phyloP scores from a whole-genome alignment of 495 filamentous ascomycete genomes.

The Annulohypoxylon maeteangense region DNA sequence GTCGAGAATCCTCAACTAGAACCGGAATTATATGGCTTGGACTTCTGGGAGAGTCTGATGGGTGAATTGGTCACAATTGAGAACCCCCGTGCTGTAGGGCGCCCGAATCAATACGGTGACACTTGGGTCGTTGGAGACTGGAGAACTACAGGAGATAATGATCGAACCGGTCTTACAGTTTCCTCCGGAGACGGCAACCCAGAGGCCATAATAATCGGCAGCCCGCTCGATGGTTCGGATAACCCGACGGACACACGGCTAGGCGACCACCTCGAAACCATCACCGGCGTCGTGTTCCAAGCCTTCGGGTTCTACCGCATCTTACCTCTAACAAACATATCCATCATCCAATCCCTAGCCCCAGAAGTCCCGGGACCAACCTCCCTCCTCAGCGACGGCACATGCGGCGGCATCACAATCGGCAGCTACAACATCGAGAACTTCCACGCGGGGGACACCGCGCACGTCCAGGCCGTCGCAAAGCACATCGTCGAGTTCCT shows the following conservation, averaged over 20 bases:
- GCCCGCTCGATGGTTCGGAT: slow-evolving; percentile 66
- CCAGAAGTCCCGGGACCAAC: slow-evolving; percentile 54
- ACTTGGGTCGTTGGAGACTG: slow-evolving; percentile 70
- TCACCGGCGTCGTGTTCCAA: slow-evolving; percentile 68
- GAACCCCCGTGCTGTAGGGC: slow-evolving; percentile 58
- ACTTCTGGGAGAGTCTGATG: slow-evolving; percentile 72
- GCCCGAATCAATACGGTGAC: slow-evolving; percentile 68
- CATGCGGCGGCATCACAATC: slow-evolving; percentile 63
- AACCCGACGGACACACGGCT: slow-evolving; percentile 65
- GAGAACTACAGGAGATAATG: slow-evolving; percentile 62
- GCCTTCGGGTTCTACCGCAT: slow-evolving; percentile 70
- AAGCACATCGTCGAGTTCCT: slow-evolving; percentile 65
- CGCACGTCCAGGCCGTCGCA: slow-evolving; percentile 60
- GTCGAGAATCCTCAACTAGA: slow-evolving; percentile 63
- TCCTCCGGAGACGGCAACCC: slow-evolving; percentile 65
- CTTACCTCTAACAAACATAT: slow-evolving; percentile 64
- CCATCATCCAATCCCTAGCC: slow-evolving; percentile 48
- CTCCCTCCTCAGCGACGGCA: slow-evolving; percentile 54
- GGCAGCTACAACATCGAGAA: slow-evolving; percentile 73
- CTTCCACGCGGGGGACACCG: slow-evolving; percentile 56
- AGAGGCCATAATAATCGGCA: slow-evolving; percentile 68
- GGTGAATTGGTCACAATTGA: slow-evolving; percentile 67
- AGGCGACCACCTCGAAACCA: slow-evolving; percentile 65
- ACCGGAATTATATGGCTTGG: slow-evolving; percentile 65
- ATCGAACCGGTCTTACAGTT: slow-evolving; percentile 66